A percentile compares a stretch with the other conserved stretches of the same genome.
phyloP scores from a whole-genome alignment of 768 basidiomycete genomes.

The Hygrocybe coccinea region DNA sequence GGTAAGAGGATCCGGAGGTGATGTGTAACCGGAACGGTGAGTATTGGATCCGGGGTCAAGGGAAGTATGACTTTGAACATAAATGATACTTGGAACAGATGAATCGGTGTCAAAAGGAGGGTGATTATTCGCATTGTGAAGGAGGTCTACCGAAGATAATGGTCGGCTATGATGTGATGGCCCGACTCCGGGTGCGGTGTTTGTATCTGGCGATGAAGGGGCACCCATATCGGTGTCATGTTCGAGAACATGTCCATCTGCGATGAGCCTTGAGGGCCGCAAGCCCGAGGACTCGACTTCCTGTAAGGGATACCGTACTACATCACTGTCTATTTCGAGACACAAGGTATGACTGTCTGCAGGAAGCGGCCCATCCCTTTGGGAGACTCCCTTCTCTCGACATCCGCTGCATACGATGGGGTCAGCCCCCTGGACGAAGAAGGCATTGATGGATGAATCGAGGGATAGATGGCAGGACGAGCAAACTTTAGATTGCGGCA shows the following conservation, averaged over 20 bases:
- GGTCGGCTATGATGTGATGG: no score
- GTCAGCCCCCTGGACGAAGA: conserved; percentile 24
- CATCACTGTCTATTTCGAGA: conserved; percentile 27
- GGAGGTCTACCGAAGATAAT: no score
- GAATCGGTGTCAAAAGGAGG: neutral
- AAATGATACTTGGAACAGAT: neutral
- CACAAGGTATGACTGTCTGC: conserved; percentile 14
- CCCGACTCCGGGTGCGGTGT: no score
- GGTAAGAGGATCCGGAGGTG: conserved; percentile 48
- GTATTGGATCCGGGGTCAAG: neutral
- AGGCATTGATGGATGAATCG: conserved; percentile 28
- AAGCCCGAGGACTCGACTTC: conserved; percentile 21
- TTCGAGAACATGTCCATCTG: conserved; percentile 7
- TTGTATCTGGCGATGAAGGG: neutral
- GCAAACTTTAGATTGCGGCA: conserved; percentile 41
- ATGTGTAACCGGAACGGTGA: conserved; percentile 4
- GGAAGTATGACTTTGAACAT: neutral
- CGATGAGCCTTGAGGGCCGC: conserved; percentile 30
- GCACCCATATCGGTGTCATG: conserved; percentile 3
- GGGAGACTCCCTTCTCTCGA: conserved; percentile 35
- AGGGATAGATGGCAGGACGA: conserved; percentile 40
- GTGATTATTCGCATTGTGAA: no score
- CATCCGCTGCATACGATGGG: conserved; percentile 46
- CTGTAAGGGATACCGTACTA: conserved; percentile 17
- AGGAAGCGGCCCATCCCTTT: conserved; percentile 16